These are phyloP conservation scores for Ustilago hordei DNA, from an alignment of 1,284 basidiomycete species.

Conservation along the genomic window DNA sequence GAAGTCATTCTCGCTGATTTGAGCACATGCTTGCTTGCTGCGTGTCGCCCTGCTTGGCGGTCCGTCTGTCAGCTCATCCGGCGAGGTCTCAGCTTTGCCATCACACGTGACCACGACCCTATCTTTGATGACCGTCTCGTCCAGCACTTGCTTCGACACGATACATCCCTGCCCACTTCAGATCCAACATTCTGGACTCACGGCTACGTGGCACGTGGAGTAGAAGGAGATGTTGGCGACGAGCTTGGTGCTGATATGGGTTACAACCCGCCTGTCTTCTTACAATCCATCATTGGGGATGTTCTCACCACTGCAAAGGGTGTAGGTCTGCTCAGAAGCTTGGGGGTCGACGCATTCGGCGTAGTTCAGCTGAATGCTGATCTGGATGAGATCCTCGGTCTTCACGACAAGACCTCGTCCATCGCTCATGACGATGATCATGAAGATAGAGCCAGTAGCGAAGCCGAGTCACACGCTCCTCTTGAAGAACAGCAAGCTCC, in stretches of 20 bases:
- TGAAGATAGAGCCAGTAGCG: background rate
- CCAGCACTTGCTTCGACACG: constrained; percentile 31
- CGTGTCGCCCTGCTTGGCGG: constrained; percentile 38
- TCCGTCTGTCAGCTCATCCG: constrained; percentile 33
- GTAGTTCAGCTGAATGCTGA: constrained; percentile 30
- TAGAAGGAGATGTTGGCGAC: background rate
- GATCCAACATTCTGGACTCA: constrained; percentile 37
- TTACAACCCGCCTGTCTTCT: constrained; percentile 44
- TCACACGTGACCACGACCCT: constrained; percentile 26
- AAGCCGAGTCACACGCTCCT: background rate
- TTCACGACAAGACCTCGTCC: background rate
- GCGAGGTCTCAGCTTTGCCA: constrained; percentile 45
- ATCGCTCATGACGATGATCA: background rate
- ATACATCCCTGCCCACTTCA: constrained; percentile 28
- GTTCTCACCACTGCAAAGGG: constrained; percentile 45
- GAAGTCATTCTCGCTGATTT: constrained; percentile 26
- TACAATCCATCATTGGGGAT: constrained; percentile 33
- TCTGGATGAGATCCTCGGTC: constrained; percentile 26
- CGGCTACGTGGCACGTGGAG: constrained; percentile 17
- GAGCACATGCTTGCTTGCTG: constrained; percentile 41
- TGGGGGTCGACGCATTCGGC: constrained; percentile 48
- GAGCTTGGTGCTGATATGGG: constrained; percentile 12
- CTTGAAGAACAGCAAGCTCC: background rate
- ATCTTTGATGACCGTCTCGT: constrained; percentile 44
- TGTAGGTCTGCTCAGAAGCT: constrained; percentile 44